These are phyloP conservation scores for Nannochloropsis salina DNA, from an alignment of 108 stramenopile species.

Conservation along the genomic window DNA sequence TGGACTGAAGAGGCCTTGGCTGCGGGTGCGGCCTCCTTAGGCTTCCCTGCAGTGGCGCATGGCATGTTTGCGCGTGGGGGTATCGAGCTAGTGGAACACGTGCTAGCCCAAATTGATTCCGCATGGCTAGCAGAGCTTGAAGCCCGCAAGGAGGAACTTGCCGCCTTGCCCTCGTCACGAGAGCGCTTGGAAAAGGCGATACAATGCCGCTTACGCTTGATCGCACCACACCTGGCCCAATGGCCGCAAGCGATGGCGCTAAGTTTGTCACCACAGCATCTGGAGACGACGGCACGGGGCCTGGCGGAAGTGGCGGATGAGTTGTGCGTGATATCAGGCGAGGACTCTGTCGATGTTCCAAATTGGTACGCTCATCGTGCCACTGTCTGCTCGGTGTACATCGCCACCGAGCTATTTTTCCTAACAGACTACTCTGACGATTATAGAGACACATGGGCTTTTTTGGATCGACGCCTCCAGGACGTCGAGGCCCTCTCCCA, in stretches of 20 bases:
- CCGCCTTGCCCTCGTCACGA: not conserved
- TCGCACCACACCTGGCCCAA: not conserved
- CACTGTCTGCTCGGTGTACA: slow-evolving; percentile 9
- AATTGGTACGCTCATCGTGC: slow-evolving; percentile 17
- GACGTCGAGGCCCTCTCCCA: not conserved
- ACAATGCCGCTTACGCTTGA: not conserved
- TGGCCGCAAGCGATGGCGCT: not conserved
- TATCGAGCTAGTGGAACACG: not conserved
- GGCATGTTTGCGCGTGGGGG: not conserved
- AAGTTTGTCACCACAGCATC: not conserved
- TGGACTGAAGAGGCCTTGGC: slow-evolving; percentile 14
- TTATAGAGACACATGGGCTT: slow-evolving; percentile 11
- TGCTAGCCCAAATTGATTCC: not conserved
- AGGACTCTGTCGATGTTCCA: not conserved
- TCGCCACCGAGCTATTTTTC: slow-evolving; percentile 13
- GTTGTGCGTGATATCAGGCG: not conserved
- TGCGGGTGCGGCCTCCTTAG: not conserved
- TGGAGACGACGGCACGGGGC: slow-evolving; percentile 4
- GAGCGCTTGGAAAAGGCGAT: slow-evolving; percentile 1
- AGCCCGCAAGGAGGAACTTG: not conserved
- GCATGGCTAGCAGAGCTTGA: not conserved
- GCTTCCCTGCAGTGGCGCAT: not conserved
- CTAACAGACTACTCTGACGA: slow-evolving; percentile 17
- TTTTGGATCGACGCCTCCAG: not conserved
- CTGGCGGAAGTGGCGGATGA: not conserved